Evolutionary conservation across 2,329 filamentous ascomycete genomes (phyloP), one percentile per base, ranked within the genome.

Genomic region (Graphilbum sp.): DNA sequence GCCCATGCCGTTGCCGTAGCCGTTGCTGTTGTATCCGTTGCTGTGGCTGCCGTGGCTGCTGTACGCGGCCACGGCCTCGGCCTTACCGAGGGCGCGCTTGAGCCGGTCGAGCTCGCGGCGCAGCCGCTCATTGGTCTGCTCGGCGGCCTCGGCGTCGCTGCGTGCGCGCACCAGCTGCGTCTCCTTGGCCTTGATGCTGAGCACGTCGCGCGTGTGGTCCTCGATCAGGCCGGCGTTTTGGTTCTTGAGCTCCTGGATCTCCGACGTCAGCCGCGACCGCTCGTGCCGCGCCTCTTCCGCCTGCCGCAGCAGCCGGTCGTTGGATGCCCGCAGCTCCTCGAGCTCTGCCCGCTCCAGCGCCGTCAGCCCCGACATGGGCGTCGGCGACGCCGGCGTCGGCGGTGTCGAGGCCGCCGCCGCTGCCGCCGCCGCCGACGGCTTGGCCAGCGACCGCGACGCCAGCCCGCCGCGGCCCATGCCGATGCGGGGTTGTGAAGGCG

Each of bases 181-280:
- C 57, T 98, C 90, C 59, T 98, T 98, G 13, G 90, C 90, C 57
- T 96, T 96, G 61, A 98, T 92, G 49, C 86, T 90, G 32, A 98
- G 67, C 0, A 95, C 85, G 50, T 98, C 88, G 35, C 88, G 72
- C 0, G 90, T 98, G 55, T 96, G 88, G 50, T 96, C 88, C 58
- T 98, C 90, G 43, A 98, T 98, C 25, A 98, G 67, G 45, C 90
- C 81, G 19, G 90, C 90, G 51, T 98, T 98, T 54, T 95, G 85
- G 50, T 94, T 92, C 60, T 95, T 92, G 23, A 98, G 69, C 58
- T 96, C 90, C 48, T 88, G 80, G 32, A 96, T 79, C 55, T 95
- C 85, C 0, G 85, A 90, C 42, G 76, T 71, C 35, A 94, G 69
- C 51, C 79, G 87, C 41, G 77, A 74, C 44, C 84, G 78, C 52